phyloP scores from a whole-genome alignment of 768 basidiomycete genomes.

The Botryobasidium botryosum region DNA sequence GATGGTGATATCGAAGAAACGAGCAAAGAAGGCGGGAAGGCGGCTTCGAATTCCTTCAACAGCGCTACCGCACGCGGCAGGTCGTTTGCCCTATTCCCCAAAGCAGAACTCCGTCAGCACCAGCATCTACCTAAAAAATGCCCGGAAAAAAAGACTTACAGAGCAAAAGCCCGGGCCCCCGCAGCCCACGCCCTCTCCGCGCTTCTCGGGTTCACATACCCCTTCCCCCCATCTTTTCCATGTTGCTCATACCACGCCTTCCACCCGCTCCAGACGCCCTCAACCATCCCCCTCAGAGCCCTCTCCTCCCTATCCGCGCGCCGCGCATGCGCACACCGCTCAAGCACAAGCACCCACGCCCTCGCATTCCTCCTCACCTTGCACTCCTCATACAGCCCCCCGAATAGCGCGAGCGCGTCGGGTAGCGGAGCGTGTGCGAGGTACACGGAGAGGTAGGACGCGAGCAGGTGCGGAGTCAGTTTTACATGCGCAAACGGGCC shows the following conservation, averaged over 20 bases:
- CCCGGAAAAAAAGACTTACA: slow-evolving; percentile 29
- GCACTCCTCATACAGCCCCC: too few species aligned
- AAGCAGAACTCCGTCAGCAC: slow-evolving; percentile 18
- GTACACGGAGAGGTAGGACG: slow-evolving; percentile 66
- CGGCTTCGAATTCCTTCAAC: slow-evolving; percentile 41
- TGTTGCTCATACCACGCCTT: slow-evolving; percentile 12
- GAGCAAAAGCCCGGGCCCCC: slow-evolving; percentile 44
- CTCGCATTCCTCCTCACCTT: slow-evolving; percentile 40
- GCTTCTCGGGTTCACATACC: slow-evolving; percentile 16
- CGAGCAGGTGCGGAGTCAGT: slow-evolving; percentile 46
- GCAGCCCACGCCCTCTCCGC: slow-evolving; percentile 55
- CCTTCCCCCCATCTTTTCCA: neutral
- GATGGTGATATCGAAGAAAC: too few species aligned
- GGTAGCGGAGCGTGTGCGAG: slow-evolving; percentile 37
- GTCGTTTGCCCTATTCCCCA: slow-evolving; percentile 13
- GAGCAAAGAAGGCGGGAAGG: slow-evolving; percentile 55
- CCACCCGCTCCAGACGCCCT: slow-evolving; percentile 56
- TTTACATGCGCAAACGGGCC: slow-evolving; percentile 38
- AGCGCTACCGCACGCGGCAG: slow-evolving; percentile 33
- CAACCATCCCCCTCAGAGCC: slow-evolving; percentile 28
- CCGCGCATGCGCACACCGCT: slow-evolving; percentile 42
- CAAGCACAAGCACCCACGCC: slow-evolving; percentile 48
- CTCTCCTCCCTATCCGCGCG: slow-evolving; percentile 8
- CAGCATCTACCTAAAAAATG: slow-evolving; percentile 25
- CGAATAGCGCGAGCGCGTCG: slow-evolving; percentile 28